Base-by-base conservation (phyloP, 495 filamentous ascomycete genomes). In the Penicillium dipodomyicola region DNA sequence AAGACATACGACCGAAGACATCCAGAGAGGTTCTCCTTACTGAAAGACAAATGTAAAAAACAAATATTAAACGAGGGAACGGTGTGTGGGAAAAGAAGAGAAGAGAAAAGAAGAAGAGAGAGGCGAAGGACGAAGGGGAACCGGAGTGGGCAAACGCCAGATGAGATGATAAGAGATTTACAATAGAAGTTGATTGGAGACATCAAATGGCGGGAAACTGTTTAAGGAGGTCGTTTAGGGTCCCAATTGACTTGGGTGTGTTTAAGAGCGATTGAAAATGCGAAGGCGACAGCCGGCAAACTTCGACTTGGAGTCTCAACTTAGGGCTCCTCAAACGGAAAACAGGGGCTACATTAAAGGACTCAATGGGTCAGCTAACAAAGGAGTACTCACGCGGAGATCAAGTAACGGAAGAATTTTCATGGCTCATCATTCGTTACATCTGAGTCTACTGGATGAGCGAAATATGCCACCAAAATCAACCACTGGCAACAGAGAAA, bases 401-500 rank as follows among this genome's bases (percentile, higher is more conserved):
- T n/a, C 23, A 27, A 29, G 10, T 19, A 6, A 19, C 37, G 17
- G 9, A 14, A 22, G 30, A 17, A 30, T 23, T 35, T 37, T 39
- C 20, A 14, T 39, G 20, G 39, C 15, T 47, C 30, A 32, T 47
- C 14, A 54, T 54, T 47, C 29, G 10, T 54, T 10, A 47, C 30
- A 19, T 52, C 1, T 47, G 14, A 5, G 42, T 47, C 9, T 29
- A 25, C 5, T 39, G 27, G 12, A 29, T 39, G 2, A 44, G 46
- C 25, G 9, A 52, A 7, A 14, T n/a, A 30, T 49, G 32, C 33
- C 35, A 10, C 15, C 33, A 14, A 30, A 35, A 40, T 53, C 30
- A 55, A 37, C 30, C 27, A 41, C 58, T 78, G 22, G 83, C 80
- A 60, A 81, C 86, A 25, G 83, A 73, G 71, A 97, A 99, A 69